Base-by-base conservation (phyloP, 1,139 yeast genomes). In the Citeromyces hawaiiensis region DNA sequence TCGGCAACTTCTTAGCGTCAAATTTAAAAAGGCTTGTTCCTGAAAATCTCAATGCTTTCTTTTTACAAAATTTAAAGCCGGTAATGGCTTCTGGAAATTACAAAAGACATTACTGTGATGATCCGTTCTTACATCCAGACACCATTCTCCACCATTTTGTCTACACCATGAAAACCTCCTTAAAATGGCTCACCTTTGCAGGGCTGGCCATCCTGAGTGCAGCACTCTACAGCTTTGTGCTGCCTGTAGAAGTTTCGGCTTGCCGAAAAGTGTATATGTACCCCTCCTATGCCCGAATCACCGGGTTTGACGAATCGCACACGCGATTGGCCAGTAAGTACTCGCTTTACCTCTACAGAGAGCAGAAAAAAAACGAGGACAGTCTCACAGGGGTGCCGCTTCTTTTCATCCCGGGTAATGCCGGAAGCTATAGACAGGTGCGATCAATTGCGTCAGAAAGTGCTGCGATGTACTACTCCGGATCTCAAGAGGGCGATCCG, bases 321-420 rank as follows among this genome's bases (percentile, higher is more conserved):
- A 80, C 94, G 3, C 67, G 72, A 39, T 72, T 78, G 53, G 93
- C 95, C 2, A 64, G 77, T 37, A 86, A 86, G 52, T 88, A 87
- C 56, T 78, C 88, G 15, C 60, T 88, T 4, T 85, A 81, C 50
- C 64, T 87, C 7, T 93, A 91, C 57, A 61, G 91, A 43, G 93
- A 82, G 51, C 86, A 79, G 47, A 78, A 76, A 1, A 66, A 73
- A 43, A 98, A 91, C 55, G 62, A 63, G 2, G 53, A 63, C 13
- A 59, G 58, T 9, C 55, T 81, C 29, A 69, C 68, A 39, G 98
- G 97, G 0, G 70, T 81, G 1, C 99, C 99, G 0, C 86, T 85
- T 1, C 61, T 93, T 16, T 93, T 93, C 54, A 82, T 93, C 33
- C 98, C 98, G 0, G 99, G 99, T 0, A 93, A 93, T 55, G 98